Evolutionary conservation across 2,329 filamentous ascomycete species (phyloP).

Genomic region (Neoascochyta sp.): DNA sequence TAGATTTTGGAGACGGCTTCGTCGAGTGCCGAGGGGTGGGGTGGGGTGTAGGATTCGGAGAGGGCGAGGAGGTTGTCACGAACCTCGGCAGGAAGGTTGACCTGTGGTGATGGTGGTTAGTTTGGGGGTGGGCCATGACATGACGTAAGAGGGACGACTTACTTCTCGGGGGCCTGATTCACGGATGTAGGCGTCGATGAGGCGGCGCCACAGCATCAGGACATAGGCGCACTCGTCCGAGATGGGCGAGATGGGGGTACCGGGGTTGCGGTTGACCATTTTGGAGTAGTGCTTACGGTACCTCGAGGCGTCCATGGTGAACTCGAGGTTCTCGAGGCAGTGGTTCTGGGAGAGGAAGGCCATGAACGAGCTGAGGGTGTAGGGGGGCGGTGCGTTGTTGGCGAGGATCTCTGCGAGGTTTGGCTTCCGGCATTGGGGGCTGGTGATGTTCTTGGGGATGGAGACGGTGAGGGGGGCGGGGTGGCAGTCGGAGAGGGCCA

Average conservation of each 20-base stretch:
- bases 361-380: conserved; percentile 90
- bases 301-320: conserved; percentile 87
- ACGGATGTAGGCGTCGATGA: conserved; percentile 82
- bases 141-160: conserved; percentile 4
- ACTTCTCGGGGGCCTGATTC: conserved; percentile 39
- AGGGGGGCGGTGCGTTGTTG: conserved; percentile 81
- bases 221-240: conserved; percentile 64
- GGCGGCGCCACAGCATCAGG: conserved; percentile 76
- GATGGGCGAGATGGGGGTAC: conserved; percentile 49
- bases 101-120: conserved; percentile 24
- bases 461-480: conserved; percentile 49
- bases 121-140: conserved; percentile 1
- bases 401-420: conserved; percentile 83
- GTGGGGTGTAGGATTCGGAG: conserved; percentile 59
- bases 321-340: conserved; percentile 93
- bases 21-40: conserved; percentile 70
- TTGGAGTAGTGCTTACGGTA: conserved; percentile 68
- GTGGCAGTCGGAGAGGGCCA: conserved; percentile 48
- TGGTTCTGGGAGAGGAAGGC: conserved; percentile 96
- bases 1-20: conserved; percentile 84
- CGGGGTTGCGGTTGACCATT: conserved; percentile 51
- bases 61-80: conserved; percentile 73
- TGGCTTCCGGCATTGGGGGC: conserved; percentile 59
- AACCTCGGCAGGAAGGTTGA: conserved; percentile 79
- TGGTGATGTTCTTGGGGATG: conserved; percentile 43